Conservation (phyloP, 2,329 filamentous ascomycete genomes). For the Fonsecaea erecta region DNA sequence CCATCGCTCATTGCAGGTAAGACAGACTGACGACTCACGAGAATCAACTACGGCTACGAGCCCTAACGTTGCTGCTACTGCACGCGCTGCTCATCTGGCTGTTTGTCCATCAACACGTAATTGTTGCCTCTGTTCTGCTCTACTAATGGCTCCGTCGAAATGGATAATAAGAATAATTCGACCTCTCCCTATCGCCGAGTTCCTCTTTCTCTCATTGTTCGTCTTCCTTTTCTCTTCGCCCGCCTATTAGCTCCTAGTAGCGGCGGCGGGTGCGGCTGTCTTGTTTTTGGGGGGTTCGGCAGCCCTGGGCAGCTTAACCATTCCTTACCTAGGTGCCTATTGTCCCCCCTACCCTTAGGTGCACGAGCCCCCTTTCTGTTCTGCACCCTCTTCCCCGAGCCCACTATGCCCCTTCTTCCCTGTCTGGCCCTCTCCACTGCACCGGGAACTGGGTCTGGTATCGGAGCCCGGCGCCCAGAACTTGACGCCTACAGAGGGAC, state of each 20-base stretch:
- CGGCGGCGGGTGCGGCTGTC: not conserved
- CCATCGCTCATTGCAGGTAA: conserved; percentile 20
- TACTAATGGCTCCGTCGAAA: not conserved
- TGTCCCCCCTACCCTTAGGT: no score
- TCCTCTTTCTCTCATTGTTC: not conserved
- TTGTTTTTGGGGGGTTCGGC: not conserved
- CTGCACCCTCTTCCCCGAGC: not conserved
- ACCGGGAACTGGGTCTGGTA: not conserved
- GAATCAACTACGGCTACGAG: not conserved
- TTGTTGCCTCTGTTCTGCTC: not conserved
- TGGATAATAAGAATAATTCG: not conserved
- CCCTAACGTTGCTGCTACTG: conserved; percentile 1
- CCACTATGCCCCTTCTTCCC: not conserved
- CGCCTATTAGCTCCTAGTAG: not conserved
- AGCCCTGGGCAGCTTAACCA: not conserved
- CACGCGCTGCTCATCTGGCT: not conserved
- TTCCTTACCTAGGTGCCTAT: not conserved
- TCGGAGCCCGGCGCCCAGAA: not conserved
- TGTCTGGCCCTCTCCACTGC: conserved; percentile 6
- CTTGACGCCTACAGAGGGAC: not conserved
- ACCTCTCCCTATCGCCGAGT: not conserved
- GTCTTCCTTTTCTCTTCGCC: not conserved
- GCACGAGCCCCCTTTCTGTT: not conserved
- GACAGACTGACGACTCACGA: conserved; percentile 15
- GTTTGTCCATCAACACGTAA: not conserved